These are phyloP conservation scores for Barnettozyma populi DNA, from an alignment of 805 yeast genomes.

Conservation along the genomic window DNA sequence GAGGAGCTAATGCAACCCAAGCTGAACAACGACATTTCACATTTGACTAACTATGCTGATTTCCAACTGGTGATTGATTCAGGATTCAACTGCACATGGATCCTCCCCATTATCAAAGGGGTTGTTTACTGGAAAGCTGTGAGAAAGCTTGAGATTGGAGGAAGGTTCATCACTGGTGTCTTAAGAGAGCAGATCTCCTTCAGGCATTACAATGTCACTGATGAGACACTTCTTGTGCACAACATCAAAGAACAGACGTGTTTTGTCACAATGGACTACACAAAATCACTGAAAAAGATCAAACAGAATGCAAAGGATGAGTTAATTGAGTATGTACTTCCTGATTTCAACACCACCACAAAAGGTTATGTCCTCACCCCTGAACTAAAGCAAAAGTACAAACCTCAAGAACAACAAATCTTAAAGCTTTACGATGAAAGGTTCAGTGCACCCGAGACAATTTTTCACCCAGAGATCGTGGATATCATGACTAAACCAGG, in stretches of 20 bases:
- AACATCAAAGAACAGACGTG: slow-evolving; percentile 78
- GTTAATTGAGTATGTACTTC: slow-evolving; percentile 70
- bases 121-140: slow-evolving; percentile 72
- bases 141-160: slow-evolving; percentile 78
- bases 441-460: slow-evolving; percentile 79
- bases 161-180: slow-evolving; percentile 75
- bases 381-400: slow-evolving; percentile 23
- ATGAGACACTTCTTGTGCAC: slow-evolving; percentile 80
- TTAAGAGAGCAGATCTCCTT: slow-evolving; percentile 81
- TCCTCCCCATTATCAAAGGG: slow-evolving; percentile 79
- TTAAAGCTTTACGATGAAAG: slow-evolving; percentile 75
- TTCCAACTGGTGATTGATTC: slow-evolving; percentile 80
- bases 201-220: slow-evolving; percentile 88
- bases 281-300: slow-evolving; percentile 37
- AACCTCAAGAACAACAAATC: slow-evolving; percentile 53
- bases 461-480: slow-evolving; percentile 79
- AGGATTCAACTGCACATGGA: slow-evolving; percentile 84
- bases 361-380: slow-evolving; percentile 60
- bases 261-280: slow-evolving; percentile 60
- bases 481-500: slow-evolving; percentile 76
- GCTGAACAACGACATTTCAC: slow-evolving; percentile 14
- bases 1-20: slow-evolving; percentile 25
- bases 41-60: slow-evolving; percentile 37
- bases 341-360: slow-evolving; percentile 78
- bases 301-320: slow-evolving; percentile 26